Percentiles rank a stretch among this genome's conserved stretches.
Evolutionary conservation across 1,284 basidiomycete species (phyloP).

Genomic region (Schizophyllum commune): DNA sequence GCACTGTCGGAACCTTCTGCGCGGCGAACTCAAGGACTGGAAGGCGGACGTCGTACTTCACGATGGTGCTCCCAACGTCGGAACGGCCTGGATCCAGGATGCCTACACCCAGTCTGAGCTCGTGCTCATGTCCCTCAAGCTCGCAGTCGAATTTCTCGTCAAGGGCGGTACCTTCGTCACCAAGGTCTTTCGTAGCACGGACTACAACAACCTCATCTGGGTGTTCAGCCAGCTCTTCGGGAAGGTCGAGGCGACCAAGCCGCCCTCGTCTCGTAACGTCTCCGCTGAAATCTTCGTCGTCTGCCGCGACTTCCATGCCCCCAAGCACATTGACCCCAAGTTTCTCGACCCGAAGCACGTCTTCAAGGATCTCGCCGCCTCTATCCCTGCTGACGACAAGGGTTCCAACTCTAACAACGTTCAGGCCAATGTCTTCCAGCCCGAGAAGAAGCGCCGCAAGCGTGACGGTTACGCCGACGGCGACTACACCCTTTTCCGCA

Average conservation of each 20-base stretch:
- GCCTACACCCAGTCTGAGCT: slow-evolving; percentile 97
- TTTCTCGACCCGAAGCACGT: slow-evolving; percentile 98
- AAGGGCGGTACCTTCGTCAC: slow-evolving; percentile 97
- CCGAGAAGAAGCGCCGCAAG: slow-evolving; percentile 91
- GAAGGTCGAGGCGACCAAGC: slow-evolving; percentile 98
- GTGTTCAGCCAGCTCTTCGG: slow-evolving; percentile 97
- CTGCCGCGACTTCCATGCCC: slow-evolving; percentile 92
- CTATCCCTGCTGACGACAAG: slow-evolving; percentile 43
- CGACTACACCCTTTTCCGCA: slow-evolving; percentile 87
- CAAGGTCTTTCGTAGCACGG: slow-evolving; percentile 97
- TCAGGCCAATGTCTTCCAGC: slow-evolving; percentile 91
- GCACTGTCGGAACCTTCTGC: slow-evolving; percentile 84
- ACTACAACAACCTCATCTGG: slow-evolving; percentile 99
- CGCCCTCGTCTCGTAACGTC: slow-evolving; percentile 96
- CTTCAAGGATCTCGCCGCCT: slow-evolving; percentile 81
- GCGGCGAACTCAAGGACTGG: slow-evolving; percentile 94
- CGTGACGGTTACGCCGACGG: slow-evolving; percentile 97
- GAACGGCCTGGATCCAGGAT: slow-evolving; percentile 99
- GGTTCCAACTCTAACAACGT: slow-evolving; percentile 49
- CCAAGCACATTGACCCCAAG: slow-evolving; percentile 94
- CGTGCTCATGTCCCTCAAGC: slow-evolving; percentile 91
- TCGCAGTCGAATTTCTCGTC: slow-evolving; percentile 92
- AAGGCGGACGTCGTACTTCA: slow-evolving; percentile 99
- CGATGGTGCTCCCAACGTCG: slow-evolving; percentile 99
- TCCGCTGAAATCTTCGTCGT: slow-evolving; percentile 99